Evolutionary conservation across 2,329 filamentous ascomycete genomes (phyloP), one percentile per base, ranked within the genome.

Genomic region (Camptophora hylomeconis): DNA sequence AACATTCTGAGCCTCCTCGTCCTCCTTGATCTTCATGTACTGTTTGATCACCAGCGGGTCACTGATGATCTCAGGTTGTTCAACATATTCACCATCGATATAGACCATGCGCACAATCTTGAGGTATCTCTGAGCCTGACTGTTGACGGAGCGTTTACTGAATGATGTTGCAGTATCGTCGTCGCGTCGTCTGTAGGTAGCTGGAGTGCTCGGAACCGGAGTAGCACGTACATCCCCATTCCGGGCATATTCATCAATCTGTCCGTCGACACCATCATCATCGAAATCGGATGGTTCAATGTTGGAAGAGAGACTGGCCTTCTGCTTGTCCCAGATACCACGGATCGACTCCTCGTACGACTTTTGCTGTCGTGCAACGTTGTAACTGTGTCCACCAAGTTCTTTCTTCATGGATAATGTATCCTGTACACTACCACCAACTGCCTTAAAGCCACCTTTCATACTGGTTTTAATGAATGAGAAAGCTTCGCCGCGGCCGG

Each of bases 401-500:
- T 31, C 29, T 15, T 22, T 16, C 17, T 31, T 31, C 7, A 20
- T 17, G 49, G 86, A 81, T 39, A 89, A 73, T 51, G 86, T 82
- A 37, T 86, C 80, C 46, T 83, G 80, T 37, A 86, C 81, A 47
- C 82, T 86, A 52, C 93, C 83, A 12, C 83, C 84, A 15, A 92
- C 71, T 12, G 84, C 79, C 48, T 86, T 82, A 54, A 94, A 98
- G 0, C 89, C 89, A 37, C 89, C 89, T 56, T 98, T 98, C 89
- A 98, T 98, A 1, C 83, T 92, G 0, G 86, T 94, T 49, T 89
- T 84, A 53, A 98, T 86, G 53, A 98, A 94, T 51, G 82, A 94
- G 61, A 95, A 93, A 2, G 82, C 89, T 35, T 94, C 75, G 2
- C 89, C 89, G 45, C 86, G 80, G 14, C 84, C 84, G 1, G 87